These are phyloP conservation scores for Catharanthus roseus DNA, from an alignment of 257 asterid species.

Conservation along the genomic window DNA sequence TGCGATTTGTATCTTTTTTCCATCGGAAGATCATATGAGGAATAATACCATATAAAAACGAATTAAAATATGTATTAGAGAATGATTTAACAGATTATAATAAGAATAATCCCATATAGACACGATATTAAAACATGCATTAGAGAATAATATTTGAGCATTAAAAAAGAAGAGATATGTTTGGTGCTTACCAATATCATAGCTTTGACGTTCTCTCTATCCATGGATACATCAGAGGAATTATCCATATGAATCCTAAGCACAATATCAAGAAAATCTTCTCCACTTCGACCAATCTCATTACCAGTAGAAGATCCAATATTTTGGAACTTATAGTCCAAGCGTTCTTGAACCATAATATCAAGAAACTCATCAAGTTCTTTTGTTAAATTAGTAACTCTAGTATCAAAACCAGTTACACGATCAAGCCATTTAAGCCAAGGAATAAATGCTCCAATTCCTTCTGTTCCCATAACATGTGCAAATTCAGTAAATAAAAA, in stretches of 20 bases:
- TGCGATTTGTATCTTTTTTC: no score
- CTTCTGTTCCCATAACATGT: conserved; percentile 10
- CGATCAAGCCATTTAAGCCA: conserved; percentile 31
- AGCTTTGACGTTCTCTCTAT: conserved; percentile 31
- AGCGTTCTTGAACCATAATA: conserved; percentile 17
- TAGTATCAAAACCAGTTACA: conserved; percentile 25
- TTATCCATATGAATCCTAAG: conserved; percentile 19
- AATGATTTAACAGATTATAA: no score
- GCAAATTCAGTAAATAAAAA: conserved; percentile 15
- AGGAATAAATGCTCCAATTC: conserved; percentile 24
- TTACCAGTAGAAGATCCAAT: no score
- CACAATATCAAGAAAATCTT: conserved; percentile 22
- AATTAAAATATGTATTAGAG: no score
- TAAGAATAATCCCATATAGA: no score
- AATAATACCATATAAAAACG: no score
- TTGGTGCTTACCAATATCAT: conserved; percentile 22
- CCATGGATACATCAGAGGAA: conserved; percentile 12
- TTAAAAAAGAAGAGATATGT: no score
- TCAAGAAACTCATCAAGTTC: conserved; percentile 29
- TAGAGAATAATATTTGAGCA: no score
- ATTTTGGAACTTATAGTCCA: neutral
- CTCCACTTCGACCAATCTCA: no score
- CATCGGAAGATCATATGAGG: no score
- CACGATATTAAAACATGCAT: no score
- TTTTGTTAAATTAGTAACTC: conserved; percentile 11